A percentile compares a stretch with the other conserved stretches of the same genome.
These are phyloP conservation scores for Periconia digitata DNA, from an alignment of 2,329 filamentous ascomycete genomes.

Conservation along the genomic window DNA sequence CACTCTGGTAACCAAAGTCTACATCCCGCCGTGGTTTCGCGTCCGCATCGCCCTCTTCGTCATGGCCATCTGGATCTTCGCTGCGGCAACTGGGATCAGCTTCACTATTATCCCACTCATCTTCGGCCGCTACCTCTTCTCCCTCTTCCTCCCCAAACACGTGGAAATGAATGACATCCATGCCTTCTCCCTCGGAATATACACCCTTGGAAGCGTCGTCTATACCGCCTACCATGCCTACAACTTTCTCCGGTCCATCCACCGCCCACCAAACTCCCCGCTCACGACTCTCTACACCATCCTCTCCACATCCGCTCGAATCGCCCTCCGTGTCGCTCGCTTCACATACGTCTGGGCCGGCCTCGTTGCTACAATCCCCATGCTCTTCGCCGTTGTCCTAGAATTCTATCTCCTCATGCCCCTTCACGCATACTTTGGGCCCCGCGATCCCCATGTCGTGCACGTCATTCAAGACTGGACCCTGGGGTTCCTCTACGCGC, in stretches of 20 bases:
- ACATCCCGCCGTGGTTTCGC: constrained; percentile 83
- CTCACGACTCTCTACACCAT: constrained; percentile 32
- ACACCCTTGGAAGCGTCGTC: constrained; percentile 69
- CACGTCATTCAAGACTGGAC: constrained; percentile 94
- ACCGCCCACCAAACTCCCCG: constrained; percentile 28
- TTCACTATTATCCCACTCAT: constrained; percentile 85
- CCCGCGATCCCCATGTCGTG: constrained; percentile 66
- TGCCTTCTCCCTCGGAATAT: constrained; percentile 88
- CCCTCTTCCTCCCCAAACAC: constrained; percentile 66
- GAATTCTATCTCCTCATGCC: constrained; percentile 90
- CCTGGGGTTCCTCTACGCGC: constrained; percentile 84
- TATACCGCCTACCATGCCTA: constrained; percentile 57
- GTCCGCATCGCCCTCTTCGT: constrained; percentile 82
- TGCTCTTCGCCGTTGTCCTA: constrained; percentile 75
- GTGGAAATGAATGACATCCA: constrained; percentile 87
- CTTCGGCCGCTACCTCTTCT: constrained; percentile 79
- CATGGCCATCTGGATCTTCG: constrained; percentile 88
- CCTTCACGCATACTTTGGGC: constrained; percentile 69
- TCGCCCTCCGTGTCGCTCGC: constrained; percentile 44
- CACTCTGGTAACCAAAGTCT: constrained; percentile 55
- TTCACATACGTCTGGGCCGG: constrained; percentile 75
- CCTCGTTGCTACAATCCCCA: constrained; percentile 76
- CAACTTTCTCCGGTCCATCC: constrained; percentile 46
- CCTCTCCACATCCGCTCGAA: constrained; percentile 26
- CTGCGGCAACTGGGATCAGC: constrained; percentile 80